Percentiles rank a stretch among this genome's conserved stretches.
Conservation (phyloP, 2,329 filamentous ascomycete genomes). For the Zymoseptoria brevis region DNA sequence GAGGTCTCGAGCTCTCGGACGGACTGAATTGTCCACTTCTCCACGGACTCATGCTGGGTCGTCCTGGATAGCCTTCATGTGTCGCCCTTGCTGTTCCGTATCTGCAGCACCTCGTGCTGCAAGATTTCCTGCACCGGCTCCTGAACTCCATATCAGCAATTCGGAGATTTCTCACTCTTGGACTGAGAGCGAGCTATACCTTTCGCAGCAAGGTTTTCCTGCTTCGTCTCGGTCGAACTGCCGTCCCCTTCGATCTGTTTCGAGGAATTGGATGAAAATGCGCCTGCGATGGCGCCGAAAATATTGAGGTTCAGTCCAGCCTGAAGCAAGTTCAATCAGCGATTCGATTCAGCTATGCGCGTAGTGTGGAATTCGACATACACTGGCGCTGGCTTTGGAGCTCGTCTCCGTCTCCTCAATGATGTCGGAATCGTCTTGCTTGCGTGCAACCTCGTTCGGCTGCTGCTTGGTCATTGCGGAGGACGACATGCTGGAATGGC, state of each 20-base stretch:
- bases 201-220: constrained; percentile 23
- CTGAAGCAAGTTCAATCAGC: constrained; percentile 13
- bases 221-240: constrained; percentile 24
- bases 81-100: constrained; percentile 21
- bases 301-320: constrained; percentile 33
- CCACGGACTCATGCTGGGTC: constrained; percentile 1
- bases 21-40: neutral
- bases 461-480: constrained; percentile 8
- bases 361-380: constrained; percentile 12
- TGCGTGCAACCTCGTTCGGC: constrained; percentile 11
- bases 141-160: constrained; percentile 12
- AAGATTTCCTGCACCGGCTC: constrained; percentile 23
- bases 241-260: constrained; percentile 26
- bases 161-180: neutral
- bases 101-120: constrained; percentile 19
- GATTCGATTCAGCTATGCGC: neutral
- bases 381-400: constrained; percentile 28
- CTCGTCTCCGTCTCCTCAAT: constrained; percentile 27
- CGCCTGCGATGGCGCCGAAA: constrained; percentile 29
- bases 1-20: neutral
- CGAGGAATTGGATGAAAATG: constrained; percentile 28
- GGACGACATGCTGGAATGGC: constrained; percentile 6
- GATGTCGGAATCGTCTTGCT: constrained; percentile 6
- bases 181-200: constrained; percentile 16
- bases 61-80: constrained; percentile 17